A percentile compares a stretch with the other conserved stretches of the same genome.
phyloP scores from a whole-genome alignment of 2,329 filamentous ascomycete genomes.

The Plenodomus tracheiphilus region DNA sequence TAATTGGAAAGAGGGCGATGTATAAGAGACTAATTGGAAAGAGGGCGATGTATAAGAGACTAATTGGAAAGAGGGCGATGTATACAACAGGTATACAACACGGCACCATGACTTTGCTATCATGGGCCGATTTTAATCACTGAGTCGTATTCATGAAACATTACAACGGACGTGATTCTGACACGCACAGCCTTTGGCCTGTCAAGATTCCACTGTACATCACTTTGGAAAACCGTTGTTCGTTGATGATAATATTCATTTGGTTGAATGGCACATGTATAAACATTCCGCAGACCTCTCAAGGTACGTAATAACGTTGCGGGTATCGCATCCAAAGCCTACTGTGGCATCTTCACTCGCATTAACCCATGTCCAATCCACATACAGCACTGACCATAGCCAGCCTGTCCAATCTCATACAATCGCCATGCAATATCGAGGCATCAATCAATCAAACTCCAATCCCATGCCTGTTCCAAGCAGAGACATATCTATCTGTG shows the following conservation, averaged over 20 bases:
- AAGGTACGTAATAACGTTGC: not conserved
- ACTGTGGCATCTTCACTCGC: not conserved
- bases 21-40: no score
- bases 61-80: no score
- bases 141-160: no score
- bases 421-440: not conserved
- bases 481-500: not conserved
- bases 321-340: not conserved
- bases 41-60: no score
- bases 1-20: no score
- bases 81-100: no score
- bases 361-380: not conserved
- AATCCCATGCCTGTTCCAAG: not conserved
- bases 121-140: no score
- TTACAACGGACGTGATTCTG: no score
- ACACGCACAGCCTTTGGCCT: no score
- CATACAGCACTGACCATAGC: not conserved
- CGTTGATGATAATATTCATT: not conserved
- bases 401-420: not conserved
- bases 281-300: not conserved
- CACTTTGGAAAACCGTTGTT: no score
- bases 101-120: no score
- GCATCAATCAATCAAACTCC: not conserved
- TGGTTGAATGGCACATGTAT: not conserved
- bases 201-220: no score